phyloP scores from a whole-genome alignment of 2,329 filamentous ascomycete genomes.

The Epichloe amarillans region DNA sequence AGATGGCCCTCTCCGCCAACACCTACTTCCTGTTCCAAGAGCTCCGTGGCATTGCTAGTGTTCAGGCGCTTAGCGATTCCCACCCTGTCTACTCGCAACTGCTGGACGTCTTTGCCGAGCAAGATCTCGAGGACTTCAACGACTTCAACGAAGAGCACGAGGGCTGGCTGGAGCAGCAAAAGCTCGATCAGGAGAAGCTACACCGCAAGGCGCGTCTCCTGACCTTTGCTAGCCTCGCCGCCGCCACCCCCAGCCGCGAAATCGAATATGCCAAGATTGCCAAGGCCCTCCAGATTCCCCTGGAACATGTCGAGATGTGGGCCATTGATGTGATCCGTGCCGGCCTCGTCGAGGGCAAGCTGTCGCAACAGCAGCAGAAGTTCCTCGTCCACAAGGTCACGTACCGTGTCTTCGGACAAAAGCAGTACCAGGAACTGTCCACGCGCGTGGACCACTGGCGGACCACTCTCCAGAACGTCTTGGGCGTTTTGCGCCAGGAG shows the following conservation, averaged over 20 bases:
- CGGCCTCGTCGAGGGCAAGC: conserved; percentile 88
- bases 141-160: conserved; percentile 90
- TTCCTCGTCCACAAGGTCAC: conserved; percentile 94
- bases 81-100: conserved; percentile 81
- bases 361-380: conserved; percentile 81
- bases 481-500: conserved; percentile 66
- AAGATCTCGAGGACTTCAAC: conserved; percentile 88
- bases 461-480: conserved; percentile 63
- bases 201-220: conserved; percentile 94
- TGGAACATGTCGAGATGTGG: conserved; percentile 90
- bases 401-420: conserved; percentile 93
- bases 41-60: conserved; percentile 64
- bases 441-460: conserved; percentile 87
- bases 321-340: conserved; percentile 96
- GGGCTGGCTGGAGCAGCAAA: conserved; percentile 67
- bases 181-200: conserved; percentile 58
- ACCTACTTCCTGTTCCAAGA: conserved; percentile 63
- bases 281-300: conserved; percentile 69
- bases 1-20: conserved; percentile 38
- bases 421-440: conserved; percentile 94
- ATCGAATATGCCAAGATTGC: conserved; percentile 80
- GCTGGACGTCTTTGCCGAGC: conserved; percentile 87
- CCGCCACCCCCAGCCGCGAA: conserved; percentile 69
- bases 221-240: conserved; percentile 80
- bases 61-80: conserved; percentile 76